Evolutionary conservation across 176 grass and related monocot species (phyloP).

Genomic region (Oryza meridionalis): DNA sequence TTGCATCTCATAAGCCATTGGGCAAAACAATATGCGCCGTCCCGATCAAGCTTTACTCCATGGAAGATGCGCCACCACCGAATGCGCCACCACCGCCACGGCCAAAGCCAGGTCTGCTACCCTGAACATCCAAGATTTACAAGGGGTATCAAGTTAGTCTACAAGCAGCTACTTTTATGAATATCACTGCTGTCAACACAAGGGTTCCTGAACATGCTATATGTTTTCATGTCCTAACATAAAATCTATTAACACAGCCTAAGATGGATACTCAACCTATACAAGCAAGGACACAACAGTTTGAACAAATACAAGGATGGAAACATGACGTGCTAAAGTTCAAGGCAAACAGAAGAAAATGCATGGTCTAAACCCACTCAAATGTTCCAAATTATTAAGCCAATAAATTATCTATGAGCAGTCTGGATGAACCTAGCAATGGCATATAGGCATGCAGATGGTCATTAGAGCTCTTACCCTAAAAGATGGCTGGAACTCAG

Average conservation of each 20-base stretch:
- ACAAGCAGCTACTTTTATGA: not conserved
- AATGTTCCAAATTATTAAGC: not conserved
- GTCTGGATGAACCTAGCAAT: not conserved
- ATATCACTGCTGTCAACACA: not conserved
- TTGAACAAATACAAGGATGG: not conserved
- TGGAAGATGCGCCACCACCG: conserved; percentile 50
- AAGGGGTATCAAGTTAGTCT: not conserved
- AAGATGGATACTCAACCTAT: not conserved
- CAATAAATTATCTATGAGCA: not conserved
- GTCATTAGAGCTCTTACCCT: conserved; percentile 52
- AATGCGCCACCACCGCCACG: conserved; percentile 63
- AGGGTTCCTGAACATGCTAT: not conserved
- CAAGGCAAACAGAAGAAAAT: not conserved
- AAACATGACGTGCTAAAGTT: not conserved
- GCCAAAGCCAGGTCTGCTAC: conserved; percentile 83
- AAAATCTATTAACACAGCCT: no score
- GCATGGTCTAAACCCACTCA: not conserved
- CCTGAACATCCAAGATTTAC: conserved; percentile 32
- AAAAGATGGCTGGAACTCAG: conserved; percentile 84
- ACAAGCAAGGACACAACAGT: not conserved
- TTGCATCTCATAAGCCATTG: not conserved
- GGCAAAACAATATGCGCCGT: not conserved
- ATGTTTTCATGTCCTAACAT: not conserved
- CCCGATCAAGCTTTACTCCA: conserved; percentile 54
- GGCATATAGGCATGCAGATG: not conserved